Base-by-base conservation (phyloP, 169 alveolate genomes). In the Plasmodium adleri region DNA sequence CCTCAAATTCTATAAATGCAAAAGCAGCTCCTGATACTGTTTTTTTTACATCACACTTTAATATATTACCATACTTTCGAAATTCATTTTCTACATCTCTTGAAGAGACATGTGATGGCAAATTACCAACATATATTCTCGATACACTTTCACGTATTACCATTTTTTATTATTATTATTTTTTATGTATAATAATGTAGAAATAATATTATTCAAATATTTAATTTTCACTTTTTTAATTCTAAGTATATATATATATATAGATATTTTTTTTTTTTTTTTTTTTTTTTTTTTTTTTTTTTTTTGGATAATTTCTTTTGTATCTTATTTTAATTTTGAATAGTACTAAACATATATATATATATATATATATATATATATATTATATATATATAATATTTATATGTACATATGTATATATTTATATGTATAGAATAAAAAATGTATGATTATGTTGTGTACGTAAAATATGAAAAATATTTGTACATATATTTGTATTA, bases 1-100 rank as follows among this genome's bases (percentile, higher is more conserved):
- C 97, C 58, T 93, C 95, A 68, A 88, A 95, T 78, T 95, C 97
- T 39, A 95, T 60, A 62, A 95, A 95, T 10, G 97, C 97, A 88
- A 91, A 95, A 22, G 96, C 90, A 64, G 94, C 60, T 1, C 97
- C 97, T 8, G 94, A 62, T 20, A 88, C 96, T 28, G 97, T 92
- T 60, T 90, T 93, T 92, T 95, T 95, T 39, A 95, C 73, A 22
- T 95, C 97, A 24, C 95, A 92, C 47, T 92, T 88, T 20, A 91
- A 45, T 10, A 95, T 74, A 15, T 76, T 93, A 20, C 97, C 97
- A 74, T 89, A 95, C 87, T 88, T 94, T 15, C 95, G 95, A 73
- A 95, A 95, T 60, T 95, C 97, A 60, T 92, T 92, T 73, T 95
- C 95, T 62, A 95, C 93, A 49, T 95, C 97, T 72, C 91, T 92